Evolutionary conservation across 2,329 filamentous ascomycete genomes (phyloP).

Genomic region (Scedosporium apiospermum): DNA sequence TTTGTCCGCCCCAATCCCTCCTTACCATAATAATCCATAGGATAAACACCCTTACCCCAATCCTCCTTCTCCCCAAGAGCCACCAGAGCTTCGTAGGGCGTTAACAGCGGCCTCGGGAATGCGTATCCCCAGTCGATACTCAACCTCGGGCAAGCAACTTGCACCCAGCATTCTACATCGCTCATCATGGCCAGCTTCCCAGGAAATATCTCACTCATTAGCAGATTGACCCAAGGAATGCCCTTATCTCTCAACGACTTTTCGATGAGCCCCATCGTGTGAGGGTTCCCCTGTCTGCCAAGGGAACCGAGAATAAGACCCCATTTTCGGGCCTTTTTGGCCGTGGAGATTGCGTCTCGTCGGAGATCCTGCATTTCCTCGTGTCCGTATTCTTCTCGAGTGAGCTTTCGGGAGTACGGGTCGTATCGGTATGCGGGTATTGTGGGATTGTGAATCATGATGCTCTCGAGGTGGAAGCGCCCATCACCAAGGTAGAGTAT

Average conservation of each 20-base stretch:
- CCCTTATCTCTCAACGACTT: constrained; percentile 59
- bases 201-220: constrained; percentile 93
- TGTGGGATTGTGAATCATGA: constrained; percentile 95
- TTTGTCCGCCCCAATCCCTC: constrained; percentile 81
- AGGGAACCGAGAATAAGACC: constrained; percentile 89
- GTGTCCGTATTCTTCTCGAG: constrained; percentile 85
- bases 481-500: constrained; percentile 88
- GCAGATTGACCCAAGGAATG: constrained; percentile 73
- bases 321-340: constrained; percentile 76
- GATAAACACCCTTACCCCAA: constrained; percentile 71
- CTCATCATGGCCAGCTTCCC: constrained; percentile 88
- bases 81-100: constrained; percentile 89
- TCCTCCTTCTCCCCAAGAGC: constrained; percentile 72
- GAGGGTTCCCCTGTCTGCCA: constrained; percentile 88
- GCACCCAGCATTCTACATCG: constrained; percentile 96
- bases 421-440: constrained; percentile 94
- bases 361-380: constrained; percentile 80
- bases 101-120: constrained; percentile 78
- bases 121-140: constrained; percentile 99
- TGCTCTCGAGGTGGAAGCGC: constrained; percentile 91
- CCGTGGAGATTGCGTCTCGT: constrained; percentile 64
- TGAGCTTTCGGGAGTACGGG: constrained; percentile 86
- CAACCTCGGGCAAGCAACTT: constrained; percentile 90
- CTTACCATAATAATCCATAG: constrained; percentile 96
- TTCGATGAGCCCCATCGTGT: constrained; percentile 85